A percentile compares a stretch with the other conserved stretches of the same genome.
phyloP scores from a whole-genome alignment of 2,329 filamentous ascomycete genomes.

The Pleomassaria siparia region DNA sequence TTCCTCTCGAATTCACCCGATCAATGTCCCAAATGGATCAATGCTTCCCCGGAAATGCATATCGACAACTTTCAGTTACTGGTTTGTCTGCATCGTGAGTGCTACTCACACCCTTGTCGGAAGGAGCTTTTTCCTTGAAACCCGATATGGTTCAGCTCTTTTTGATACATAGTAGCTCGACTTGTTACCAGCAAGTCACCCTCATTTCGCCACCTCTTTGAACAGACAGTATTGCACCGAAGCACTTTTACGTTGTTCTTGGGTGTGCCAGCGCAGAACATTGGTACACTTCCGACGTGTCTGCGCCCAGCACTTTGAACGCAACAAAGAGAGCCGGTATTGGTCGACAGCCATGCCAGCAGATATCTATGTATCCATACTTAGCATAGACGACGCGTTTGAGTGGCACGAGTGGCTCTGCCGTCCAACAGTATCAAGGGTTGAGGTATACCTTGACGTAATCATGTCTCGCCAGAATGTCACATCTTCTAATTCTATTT shows the following conservation, averaged over 20 bases:
- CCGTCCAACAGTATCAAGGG: neutral
- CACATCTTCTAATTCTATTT: neutral
- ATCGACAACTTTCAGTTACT: neutral
- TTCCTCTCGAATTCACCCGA: neutral
- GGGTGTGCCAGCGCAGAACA: too few relatives aligned
- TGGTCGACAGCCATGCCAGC: too few relatives aligned
- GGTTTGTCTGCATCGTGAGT: neutral
- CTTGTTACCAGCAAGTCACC: too few relatives aligned
- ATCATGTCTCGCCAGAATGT: neutral
- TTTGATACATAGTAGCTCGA: neutral
- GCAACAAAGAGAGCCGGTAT: too few relatives aligned
- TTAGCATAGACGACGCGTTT: too few relatives aligned
- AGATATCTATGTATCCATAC: too few relatives aligned
- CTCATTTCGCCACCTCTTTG: neutral
- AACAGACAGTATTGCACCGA: neutral
- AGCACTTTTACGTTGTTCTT: too few relatives aligned
- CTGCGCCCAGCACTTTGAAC: too few relatives aligned
- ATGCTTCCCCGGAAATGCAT: neutral
- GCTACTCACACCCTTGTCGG: neutral
- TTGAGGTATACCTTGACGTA: neutral
- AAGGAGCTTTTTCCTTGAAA: neutral
- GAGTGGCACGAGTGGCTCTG: too few relatives aligned
- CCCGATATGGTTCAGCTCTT: neutral
- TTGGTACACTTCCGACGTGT: too few relatives aligned
- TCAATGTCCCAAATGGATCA: neutral